A percentile compares a stretch with the other conserved stretches of the same genome.
Evolutionary conservation across 257 asterid genomes (phyloP).

Genomic region (Cinchona pubescens): DNA sequence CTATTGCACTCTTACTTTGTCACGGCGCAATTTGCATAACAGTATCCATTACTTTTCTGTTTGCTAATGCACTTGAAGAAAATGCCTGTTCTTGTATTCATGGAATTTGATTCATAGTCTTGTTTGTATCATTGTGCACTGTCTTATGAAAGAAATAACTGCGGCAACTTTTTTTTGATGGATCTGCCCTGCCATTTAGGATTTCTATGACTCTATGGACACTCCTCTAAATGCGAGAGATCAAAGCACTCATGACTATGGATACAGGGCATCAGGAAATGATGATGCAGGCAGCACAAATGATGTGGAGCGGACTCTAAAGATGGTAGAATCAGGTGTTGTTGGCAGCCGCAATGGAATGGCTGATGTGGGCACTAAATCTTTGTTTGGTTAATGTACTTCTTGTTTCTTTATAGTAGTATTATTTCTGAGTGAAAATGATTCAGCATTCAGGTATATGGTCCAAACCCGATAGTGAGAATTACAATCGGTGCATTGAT

Average conservation of each 20-base stretch:
- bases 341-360: conserved; percentile 36
- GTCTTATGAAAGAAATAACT: conserved; percentile 2
- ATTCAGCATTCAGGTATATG: conserved; percentile 79
- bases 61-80: neutral
- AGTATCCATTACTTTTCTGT: neutral
- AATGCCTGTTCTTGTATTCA: neutral
- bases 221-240: conserved; percentile 42
- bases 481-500: conserved; percentile 77
- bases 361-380: conserved; percentile 47
- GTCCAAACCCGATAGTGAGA: conserved; percentile 79
- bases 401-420: neutral
- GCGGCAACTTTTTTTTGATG: neutral
- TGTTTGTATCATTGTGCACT: neutral
- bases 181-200: conserved; percentile 37
- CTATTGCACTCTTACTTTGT: neutral
- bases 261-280: conserved; percentile 34
- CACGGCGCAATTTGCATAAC: neutral
- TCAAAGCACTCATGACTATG: conserved; percentile 40
- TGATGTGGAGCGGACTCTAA: conserved; percentile 52
- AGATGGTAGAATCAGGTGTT: conserved; percentile 51
- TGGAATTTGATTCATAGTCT: neutral
- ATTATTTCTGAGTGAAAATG: conserved; percentile 19
- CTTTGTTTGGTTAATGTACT: neutral
- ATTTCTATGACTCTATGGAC: conserved; percentile 38
- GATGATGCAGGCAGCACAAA: conserved; percentile 33